Base-by-base conservation (phyloP, 768 basidiomycete genomes). In the Gloeopeniophorella convolvens region DNA sequence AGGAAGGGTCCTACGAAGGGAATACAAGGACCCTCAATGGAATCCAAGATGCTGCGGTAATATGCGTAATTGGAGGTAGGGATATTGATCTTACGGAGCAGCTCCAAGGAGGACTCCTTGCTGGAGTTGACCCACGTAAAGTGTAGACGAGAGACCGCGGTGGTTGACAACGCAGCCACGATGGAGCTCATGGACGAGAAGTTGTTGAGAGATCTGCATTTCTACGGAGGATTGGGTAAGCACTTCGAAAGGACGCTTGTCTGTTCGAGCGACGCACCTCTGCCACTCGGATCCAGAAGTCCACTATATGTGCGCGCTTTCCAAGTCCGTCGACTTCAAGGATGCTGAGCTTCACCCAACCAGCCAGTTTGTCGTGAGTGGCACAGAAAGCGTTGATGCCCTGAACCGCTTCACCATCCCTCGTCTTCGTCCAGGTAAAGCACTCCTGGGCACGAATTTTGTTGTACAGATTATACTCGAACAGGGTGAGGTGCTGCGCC, bases 401-500 rank as follows among this genome's bases (percentile, higher is more conserved):
- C 45, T 66, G 68, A 23, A 75, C 70, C 2, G 59, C 54, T 27
- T 66, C 62, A 27, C 71, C 71, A 10, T 61, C 68, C 23, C 65
- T 64, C 21, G 46, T 45, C 50, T 73, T 76, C 4, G 73, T 65
- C 65, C 88, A 88, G 30, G 70, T 63, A 27, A 95, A 70, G 63
- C 87, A 95, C 59, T 94, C 89, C 34, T 78, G 78, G 6, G 80
- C 74, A 8, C 77, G 76, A 48, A 93, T 78, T 61, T 79, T 80
- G 51, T 71, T 66, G 64, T 92, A 95, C 5, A 83, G 70, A 31
- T 72, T 67, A 48, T 75, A 79, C 63, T 94, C 89, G 54, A 82
- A 70, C 37, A 93, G 67, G n/a, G 84, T 81, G 36, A 95, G 70
- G 59, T 94, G 90, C 35, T 90, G 80, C 0, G 90, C 90, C 28